A percentile compares a stretch with the other conserved stretches of the same genome.
phyloP scores from a whole-genome alignment of 2,329 filamentous ascomycete genomes.

The Aspergillus chevalieri region DNA sequence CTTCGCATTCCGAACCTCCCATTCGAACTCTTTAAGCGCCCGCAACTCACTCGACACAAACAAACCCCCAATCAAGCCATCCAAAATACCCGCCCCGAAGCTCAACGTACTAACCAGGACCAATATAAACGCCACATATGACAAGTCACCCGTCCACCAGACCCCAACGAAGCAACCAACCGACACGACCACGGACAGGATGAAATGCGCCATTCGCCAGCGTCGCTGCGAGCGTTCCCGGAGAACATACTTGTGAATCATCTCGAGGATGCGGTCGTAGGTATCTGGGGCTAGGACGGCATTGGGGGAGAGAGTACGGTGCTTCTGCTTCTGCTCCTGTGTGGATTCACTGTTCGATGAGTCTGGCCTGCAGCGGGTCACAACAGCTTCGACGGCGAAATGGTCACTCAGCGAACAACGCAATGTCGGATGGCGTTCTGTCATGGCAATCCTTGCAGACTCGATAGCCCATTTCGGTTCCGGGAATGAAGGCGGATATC shows the following conservation, averaged over 20 bases:
- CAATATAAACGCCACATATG: slow-evolving; percentile 73
- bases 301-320: slow-evolving; percentile 15
- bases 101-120: slow-evolving; percentile 73
- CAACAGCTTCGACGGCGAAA: slow-evolving; percentile 79
- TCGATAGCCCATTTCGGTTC: slow-evolving; percentile 61
- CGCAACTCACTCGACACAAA: slow-evolving; percentile 82
- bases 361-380: slow-evolving; percentile 42
- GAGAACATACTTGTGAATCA: slow-evolving; percentile 60
- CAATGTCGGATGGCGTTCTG: slow-evolving; percentile 70
- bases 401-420: slow-evolving; percentile 89
- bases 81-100: slow-evolving; percentile 68
- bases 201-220: slow-evolving; percentile 69
- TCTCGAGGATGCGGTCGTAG: slow-evolving; percentile 67
- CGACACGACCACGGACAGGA: slow-evolving; percentile 58
- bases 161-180: slow-evolving; percentile 71
- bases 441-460: slow-evolving; percentile 69
- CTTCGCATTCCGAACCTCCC: slow-evolving; percentile 73
- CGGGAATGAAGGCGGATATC: slow-evolving; percentile 25
- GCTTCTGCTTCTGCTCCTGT: neutral
- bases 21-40: slow-evolving; percentile 82
- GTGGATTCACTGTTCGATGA: neutral
- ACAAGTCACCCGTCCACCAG: slow-evolving; percentile 65
- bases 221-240: slow-evolving; percentile 68
- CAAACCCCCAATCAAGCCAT: slow-evolving; percentile 78
- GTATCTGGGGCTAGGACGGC: slow-evolving; percentile 41